These are phyloP conservation scores for Colletotrichum eremochloae DNA, from an alignment of 2,329 filamentous ascomycete genomes.

Conservation along the genomic window DNA sequence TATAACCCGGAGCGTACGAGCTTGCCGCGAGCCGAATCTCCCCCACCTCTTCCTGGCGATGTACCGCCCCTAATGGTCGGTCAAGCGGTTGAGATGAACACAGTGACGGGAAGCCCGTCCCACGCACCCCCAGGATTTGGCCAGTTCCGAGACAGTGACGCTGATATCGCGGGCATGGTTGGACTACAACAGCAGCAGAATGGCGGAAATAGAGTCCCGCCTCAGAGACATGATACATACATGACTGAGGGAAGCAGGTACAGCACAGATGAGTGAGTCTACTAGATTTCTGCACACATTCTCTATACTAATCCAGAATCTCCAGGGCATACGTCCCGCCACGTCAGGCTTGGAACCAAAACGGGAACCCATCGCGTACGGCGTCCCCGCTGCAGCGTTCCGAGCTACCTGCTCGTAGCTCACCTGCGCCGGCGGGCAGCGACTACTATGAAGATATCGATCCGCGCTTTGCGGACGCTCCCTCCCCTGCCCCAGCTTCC, in stretches of 20 bases:
- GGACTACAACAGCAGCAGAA: constrained; percentile 60
- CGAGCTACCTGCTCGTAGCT: constrained; percentile 54
- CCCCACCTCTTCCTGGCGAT: constrained; percentile 69
- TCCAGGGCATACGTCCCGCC: constrained; percentile 68
- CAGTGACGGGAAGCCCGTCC: constrained; percentile 68
- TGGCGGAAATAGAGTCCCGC: constrained; percentile 42
- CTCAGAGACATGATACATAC: constrained; percentile 61
- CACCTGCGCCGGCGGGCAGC: constrained; percentile 52
- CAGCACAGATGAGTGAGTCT: constrained; percentile 78
- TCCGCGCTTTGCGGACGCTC: constrained; percentile 76
- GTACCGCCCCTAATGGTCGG: constrained; percentile 61
- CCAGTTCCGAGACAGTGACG: constrained; percentile 73
- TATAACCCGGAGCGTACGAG: constrained; percentile 59
- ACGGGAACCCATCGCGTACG: constrained; percentile 57
- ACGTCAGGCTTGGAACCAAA: constrained; percentile 67
- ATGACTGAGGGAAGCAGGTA: constrained; percentile 80
- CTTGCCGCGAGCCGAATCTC: constrained; percentile 73
- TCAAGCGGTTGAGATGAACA: constrained; percentile 86
- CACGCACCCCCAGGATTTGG: constrained; percentile 58
- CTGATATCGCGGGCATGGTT: constrained; percentile 80
- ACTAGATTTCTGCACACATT: constrained; percentile 22
- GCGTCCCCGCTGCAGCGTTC: constrained; percentile 60
- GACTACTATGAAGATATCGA: constrained; percentile 95
- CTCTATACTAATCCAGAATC: constrained; percentile 53
- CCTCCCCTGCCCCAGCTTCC: constrained; percentile 21